Evolutionary conservation across 306 rosid species (phyloP).

Genomic region (Trifolium fragiferum): DNA sequence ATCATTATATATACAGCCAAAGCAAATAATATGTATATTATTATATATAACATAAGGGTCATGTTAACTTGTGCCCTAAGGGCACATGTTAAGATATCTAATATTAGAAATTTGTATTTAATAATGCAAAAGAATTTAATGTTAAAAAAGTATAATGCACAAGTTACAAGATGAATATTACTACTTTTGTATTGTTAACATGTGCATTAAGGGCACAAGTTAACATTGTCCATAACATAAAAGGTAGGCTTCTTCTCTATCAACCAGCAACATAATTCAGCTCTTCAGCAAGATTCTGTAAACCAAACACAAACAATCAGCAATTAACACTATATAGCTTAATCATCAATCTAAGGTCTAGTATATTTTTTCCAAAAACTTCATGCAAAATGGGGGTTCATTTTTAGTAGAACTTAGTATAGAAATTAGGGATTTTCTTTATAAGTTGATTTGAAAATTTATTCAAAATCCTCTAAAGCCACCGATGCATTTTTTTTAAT

Average conservation of each 20-base stretch:
- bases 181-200: too few relatives aligned
- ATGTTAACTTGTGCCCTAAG: too few relatives aligned
- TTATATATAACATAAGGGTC: too few relatives aligned
- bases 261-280: conserved; percentile 10
- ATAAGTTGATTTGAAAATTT: neutral
- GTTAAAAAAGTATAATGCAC: too few relatives aligned
- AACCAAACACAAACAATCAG: conserved; percentile 18
- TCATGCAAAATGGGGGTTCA: neutral
- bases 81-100: too few relatives aligned
- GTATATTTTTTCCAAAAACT: conserved; percentile 17
- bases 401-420: neutral
- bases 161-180: too few relatives aligned
- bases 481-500: too few relatives aligned
- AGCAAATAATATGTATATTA: conserved; percentile 10
- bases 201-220: too few relatives aligned
- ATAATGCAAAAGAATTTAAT: too few relatives aligned
- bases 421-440: neutral
- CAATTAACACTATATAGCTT: conserved; percentile 2
- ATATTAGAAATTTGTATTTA: too few relatives aligned
- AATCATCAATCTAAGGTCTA: conserved; percentile 11
- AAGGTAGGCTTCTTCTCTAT: conserved; percentile 9
- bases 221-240: neutral
- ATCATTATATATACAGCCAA: conserved; percentile 4
- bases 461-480: too few relatives aligned
- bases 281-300: conserved; percentile 40